These are phyloP conservation scores for Fusarium sp. DNA, from an alignment of 2,329 filamentous ascomycete species.

Conservation along the genomic window DNA sequence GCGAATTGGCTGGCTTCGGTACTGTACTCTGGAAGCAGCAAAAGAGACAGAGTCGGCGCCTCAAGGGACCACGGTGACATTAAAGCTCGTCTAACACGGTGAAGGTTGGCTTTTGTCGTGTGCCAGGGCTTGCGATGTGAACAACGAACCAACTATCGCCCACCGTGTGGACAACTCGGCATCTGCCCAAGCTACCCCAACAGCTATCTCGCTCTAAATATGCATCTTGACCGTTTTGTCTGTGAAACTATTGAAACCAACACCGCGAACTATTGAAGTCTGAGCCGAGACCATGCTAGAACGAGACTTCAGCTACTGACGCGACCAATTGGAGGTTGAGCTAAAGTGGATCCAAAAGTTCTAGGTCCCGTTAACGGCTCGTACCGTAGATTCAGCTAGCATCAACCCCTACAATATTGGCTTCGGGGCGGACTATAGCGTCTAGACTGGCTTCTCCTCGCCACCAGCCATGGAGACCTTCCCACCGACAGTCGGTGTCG, in stretches of 20 bases:
- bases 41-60: neutral
- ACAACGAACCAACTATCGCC: neutral
- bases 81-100: neutral
- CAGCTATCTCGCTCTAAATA: neutral
- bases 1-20: neutral
- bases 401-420: neutral
- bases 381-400: neutral
- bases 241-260: neutral
- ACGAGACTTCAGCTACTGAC: neutral
- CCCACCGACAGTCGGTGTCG: neutral
- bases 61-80: neutral
- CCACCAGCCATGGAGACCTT: neutral
- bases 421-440: neutral
- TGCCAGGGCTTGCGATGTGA: too few species aligned
- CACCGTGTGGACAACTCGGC: neutral
- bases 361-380: neutral
- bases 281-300: neutral
- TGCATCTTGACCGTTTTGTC: neutral
- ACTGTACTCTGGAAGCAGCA: neutral
- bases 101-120: too few species aligned
- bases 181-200: neutral
- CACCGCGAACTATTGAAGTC: neutral
- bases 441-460: neutral
- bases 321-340: neutral
- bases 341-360: neutral